A percentile compares a stretch with the other conserved stretches of the same genome.
Conservation (phyloP, 176 grass and related monocot species). For the Lolium multiflorum region DNA sequence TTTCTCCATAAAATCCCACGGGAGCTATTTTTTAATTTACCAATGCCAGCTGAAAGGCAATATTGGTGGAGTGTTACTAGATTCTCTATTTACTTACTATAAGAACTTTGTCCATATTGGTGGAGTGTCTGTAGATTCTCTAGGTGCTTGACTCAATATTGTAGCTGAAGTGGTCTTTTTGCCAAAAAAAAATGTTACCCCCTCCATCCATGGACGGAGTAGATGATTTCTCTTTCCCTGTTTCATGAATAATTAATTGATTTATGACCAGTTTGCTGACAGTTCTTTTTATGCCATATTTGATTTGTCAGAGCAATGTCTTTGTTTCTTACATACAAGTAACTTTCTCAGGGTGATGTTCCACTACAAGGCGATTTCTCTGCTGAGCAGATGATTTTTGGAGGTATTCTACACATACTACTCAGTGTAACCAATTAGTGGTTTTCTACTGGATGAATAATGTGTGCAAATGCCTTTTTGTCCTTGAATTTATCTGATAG, state of each 20-base stretch:
- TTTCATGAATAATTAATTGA: neutral
- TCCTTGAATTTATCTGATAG: constrained; percentile 21
- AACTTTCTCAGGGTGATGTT: constrained; percentile 80
- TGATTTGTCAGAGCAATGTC: constrained; percentile 33
- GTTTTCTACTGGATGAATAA: constrained; percentile 10
- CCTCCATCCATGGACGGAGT: too few relatives aligned
- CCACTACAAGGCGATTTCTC: constrained; percentile 99
- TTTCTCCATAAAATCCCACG: neutral
- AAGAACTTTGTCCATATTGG: neutral
- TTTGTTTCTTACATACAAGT: constrained; percentile 21
- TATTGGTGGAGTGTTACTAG: neutral
- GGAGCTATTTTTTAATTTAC: neutral
- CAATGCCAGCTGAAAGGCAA: neutral
- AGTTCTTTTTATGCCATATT: neutral
- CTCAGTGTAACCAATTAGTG: neutral
- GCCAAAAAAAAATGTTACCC: neutral
- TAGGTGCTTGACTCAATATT: neutral
- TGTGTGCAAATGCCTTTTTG: neutral
- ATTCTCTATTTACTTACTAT: too few relatives aligned
- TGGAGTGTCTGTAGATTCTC: neutral
- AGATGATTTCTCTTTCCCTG: neutral
- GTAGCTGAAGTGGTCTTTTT: neutral
- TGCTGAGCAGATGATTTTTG: constrained; percentile 98
- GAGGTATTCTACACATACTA: constrained; percentile 62
- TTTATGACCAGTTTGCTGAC: neutral